phyloP scores from a whole-genome alignment of 2,329 filamentous ascomycete genomes.

The Neopestalotiopsis rosae region DNA sequence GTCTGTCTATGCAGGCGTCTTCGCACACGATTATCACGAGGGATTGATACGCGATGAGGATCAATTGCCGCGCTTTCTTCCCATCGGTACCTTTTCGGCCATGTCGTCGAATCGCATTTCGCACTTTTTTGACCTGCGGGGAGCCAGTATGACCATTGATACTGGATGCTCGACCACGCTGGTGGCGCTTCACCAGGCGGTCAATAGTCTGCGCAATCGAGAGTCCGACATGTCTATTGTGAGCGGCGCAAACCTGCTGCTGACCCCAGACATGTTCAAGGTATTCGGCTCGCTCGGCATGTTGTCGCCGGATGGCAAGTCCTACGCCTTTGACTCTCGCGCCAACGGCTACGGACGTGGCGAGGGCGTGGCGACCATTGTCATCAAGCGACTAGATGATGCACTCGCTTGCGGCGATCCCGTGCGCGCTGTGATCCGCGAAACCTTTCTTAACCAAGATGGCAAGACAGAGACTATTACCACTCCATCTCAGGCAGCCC shows the following conservation, averaged over 20 bases:
- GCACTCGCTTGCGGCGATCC: conserved; percentile 28
- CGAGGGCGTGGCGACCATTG: conserved; percentile 23
- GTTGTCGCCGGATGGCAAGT: conserved; percentile 60
- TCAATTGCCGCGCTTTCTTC: conserved; percentile 29
- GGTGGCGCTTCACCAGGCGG: conserved; percentile 25
- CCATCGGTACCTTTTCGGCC: too few species aligned
- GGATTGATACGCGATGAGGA: conserved; percentile 36
- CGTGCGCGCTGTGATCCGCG: conserved; percentile 58
- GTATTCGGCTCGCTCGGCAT: conserved; percentile 64
- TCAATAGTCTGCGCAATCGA: conserved; percentile 63
- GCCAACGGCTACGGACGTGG: conserved; percentile 53
- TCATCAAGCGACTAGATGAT: conserved; percentile 28
- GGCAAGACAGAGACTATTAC: conserved; percentile 68
- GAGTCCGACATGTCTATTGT: conserved; percentile 43
- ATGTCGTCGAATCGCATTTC: too few species aligned
- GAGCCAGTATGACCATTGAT: conserved; percentile 34
- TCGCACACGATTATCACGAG: conserved; percentile 15
- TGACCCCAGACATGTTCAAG: conserved; percentile 43
- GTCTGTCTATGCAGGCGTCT: too few species aligned
- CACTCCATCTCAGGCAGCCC: conserved; percentile 63
- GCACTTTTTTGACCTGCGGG: conserved; percentile 39
- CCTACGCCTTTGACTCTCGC: conserved; percentile 49
- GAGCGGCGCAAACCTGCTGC: conserved; percentile 48
- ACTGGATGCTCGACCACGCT: conserved; percentile 32
- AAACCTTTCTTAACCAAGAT: conserved; percentile 62